Evolutionary conservation across 768 basidiomycete species (phyloP).

Genomic region (Russula griseocarnosa): DNA sequence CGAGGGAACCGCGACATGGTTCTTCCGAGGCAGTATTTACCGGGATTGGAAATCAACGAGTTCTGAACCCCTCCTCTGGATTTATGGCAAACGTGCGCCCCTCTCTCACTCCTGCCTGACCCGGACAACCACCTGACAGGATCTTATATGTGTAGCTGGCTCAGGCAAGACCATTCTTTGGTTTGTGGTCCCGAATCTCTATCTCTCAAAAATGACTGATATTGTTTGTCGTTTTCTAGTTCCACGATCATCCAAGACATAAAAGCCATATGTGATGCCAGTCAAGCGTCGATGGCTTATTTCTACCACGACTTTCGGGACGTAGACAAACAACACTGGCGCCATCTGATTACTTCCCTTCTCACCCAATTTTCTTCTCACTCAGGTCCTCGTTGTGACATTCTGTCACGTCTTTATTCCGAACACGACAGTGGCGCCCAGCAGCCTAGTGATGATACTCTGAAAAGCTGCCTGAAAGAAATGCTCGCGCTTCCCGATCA

Average conservation of each 20-base stretch:
- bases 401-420: neutral
- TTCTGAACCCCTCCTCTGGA: slow-evolving; percentile 1
- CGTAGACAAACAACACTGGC: neutral
- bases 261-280: neutral
- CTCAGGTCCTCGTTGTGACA: neutral
- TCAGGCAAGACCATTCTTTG: slow-evolving; percentile 15
- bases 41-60: neutral
- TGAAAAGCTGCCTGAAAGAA: neutral
- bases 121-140: neutral
- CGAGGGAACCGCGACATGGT: slow-evolving; percentile 2
- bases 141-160: neutral
- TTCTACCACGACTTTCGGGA: slow-evolving; percentile 8
- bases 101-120: neutral
- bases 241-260: slow-evolving; percentile 9
- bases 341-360: slow-evolving; percentile 5
- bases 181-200: neutral
- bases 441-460: neutral
- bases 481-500: neutral
- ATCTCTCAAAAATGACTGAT: neutral
- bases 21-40: neutral
- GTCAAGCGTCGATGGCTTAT: slow-evolving; percentile 1
- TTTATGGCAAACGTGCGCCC: slow-evolving; percentile 11
- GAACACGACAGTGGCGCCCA: neutral
- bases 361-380: slow-evolving; percentile 5
- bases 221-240: neutral